These are phyloP conservation scores for Monascus purpureus DNA, from an alignment of 495 filamentous ascomycete species.

Conservation along the genomic window DNA sequence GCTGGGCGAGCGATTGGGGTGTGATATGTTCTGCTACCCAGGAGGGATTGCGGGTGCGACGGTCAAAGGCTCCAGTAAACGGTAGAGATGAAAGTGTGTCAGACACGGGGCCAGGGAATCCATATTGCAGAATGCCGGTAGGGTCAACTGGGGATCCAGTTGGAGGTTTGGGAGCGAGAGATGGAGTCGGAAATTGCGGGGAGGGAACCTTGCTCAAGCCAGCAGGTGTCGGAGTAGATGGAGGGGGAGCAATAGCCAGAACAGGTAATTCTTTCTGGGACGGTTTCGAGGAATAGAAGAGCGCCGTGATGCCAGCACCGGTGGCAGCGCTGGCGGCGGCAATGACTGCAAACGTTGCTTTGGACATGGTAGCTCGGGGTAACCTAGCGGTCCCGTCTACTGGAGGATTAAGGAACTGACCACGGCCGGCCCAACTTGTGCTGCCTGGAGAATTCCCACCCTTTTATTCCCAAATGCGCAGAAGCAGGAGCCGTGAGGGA, in stretches of 20 bases:
- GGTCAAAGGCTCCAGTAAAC: constrained; percentile 77
- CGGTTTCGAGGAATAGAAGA: constrained; percentile 59
- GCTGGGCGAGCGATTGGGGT: constrained; percentile 58
- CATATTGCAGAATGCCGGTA: constrained; percentile 84
- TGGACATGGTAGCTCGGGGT: constrained; percentile 46
- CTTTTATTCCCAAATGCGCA: no score
- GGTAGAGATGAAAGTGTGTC: constrained; percentile 65
- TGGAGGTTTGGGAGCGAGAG: constrained; percentile 22
- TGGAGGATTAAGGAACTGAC: not conserved
- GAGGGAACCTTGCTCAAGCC: constrained; percentile 8
- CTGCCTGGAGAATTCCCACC: no score
- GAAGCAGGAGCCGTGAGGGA: no score
- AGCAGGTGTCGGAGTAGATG: constrained; percentile 11
- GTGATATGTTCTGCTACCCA: constrained; percentile 99
- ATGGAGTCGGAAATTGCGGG: constrained; percentile 23
- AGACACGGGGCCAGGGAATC: constrained; percentile 81
- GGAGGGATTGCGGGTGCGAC: constrained; percentile 77
- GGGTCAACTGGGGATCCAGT: constrained; percentile 56
- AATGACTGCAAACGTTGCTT: constrained; percentile 73
- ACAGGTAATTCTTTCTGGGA: constrained; percentile 25
- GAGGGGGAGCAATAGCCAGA: constrained; percentile 21
- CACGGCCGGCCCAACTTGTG: no score
- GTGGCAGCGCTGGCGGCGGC: constrained; percentile 81
- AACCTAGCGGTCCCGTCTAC: not conserved
- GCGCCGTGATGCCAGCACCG: constrained; percentile 70